Evolutionary conservation across 2,329 filamentous ascomycete genomes (phyloP).

Genomic region (Aspergillus latus): DNA sequence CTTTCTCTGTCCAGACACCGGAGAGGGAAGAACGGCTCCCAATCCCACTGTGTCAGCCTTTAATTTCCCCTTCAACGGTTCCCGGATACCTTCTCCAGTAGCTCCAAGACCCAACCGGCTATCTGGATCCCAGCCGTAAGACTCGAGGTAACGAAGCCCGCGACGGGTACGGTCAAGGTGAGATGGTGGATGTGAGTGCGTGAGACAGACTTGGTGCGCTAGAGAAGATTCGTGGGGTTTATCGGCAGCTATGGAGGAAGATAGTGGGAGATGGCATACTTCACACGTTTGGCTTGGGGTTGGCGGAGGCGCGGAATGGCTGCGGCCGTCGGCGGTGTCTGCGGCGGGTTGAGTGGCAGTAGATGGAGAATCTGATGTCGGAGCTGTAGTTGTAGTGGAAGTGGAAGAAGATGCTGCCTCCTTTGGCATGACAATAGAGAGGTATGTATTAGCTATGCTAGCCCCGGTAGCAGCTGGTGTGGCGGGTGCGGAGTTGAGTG

Average conservation of each 20-base stretch:
- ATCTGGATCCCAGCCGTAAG: constrained; percentile 62
- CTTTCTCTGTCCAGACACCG: constrained; percentile 31
- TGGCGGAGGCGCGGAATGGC: constrained; percentile 6
- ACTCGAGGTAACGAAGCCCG: constrained; percentile 57
- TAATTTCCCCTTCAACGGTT: constrained; percentile 68
- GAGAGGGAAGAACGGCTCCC: constrained; percentile 48
- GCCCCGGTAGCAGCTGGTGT: constrained; percentile 21
- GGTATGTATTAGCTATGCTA: constrained; percentile 44
- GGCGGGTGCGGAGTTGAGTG: constrained; percentile 32
- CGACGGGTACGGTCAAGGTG: constrained; percentile 57
- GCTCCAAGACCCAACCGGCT: constrained; percentile 68
- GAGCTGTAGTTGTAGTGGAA: neutral
- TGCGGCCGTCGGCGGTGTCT: neutral
- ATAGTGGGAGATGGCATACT: constrained; percentile 61
- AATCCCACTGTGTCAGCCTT: constrained; percentile 77
- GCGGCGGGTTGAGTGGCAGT: neutral
- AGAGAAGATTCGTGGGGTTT: constrained; percentile 51
- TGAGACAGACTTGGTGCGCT: constrained; percentile 57
- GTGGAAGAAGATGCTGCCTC: constrained; percentile 1
- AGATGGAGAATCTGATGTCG: neutral
- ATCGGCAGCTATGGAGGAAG: constrained; percentile 9
- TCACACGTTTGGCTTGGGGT: constrained; percentile 44
- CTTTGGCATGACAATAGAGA: constrained; percentile 48
- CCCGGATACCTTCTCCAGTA: constrained; percentile 68
- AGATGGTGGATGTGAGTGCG: constrained; percentile 59